Base-by-base conservation (phyloP, 345 rosid species). In the Arabidopsis thaliana region DNA sequence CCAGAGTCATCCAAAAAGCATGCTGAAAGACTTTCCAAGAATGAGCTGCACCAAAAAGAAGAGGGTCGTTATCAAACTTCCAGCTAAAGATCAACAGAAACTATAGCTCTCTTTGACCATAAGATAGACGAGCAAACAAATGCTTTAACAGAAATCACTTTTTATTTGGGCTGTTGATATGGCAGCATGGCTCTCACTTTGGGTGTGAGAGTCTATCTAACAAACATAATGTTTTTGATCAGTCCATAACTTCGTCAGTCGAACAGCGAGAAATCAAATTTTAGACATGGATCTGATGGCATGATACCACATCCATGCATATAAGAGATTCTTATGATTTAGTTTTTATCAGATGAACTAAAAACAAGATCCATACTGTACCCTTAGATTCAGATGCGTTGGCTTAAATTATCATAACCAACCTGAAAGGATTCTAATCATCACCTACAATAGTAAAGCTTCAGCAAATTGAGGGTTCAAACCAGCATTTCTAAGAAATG, bases 191-290 rank as follows among this genome's bases (percentile, higher is more conserved):
- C 49, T 45, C 8, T 45, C 20, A 14, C 20, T 45, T 45, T 45
- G 49, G 49, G 49, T 45, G 49, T 45, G 49, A 16, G 24, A 46
- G 51, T 20, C 10, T 10, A 59, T 37, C 46, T 59, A 38, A 10
- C 41, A 51, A 24, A 12, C 75, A 59, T 32, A 49, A 25, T 60
- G 50, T 49, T 58, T 71, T 22, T 36, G 60, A 49, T 48, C 59
- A 71, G 57, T 40, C 59, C 65, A 50, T 22, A 22, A 37, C 46
- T 44, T 59, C 23, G 32, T 16, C 41, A 34, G 41, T 59, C 10
- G 37, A 37, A 37, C 28, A 59, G 32, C 46, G 4, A 36, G 25
- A 10, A 45, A 48, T 28, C 10, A 61, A 37, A 20, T 38, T 40
- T 38, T 28, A 33, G 25, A 58, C n/a, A 33, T 53, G 28, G 53